A percentile compares a stretch with the other conserved stretches of the same genome.
Conservation (phyloP, 495 filamentous ascomycete species). For the Neurospora tetrasperma region DNA sequence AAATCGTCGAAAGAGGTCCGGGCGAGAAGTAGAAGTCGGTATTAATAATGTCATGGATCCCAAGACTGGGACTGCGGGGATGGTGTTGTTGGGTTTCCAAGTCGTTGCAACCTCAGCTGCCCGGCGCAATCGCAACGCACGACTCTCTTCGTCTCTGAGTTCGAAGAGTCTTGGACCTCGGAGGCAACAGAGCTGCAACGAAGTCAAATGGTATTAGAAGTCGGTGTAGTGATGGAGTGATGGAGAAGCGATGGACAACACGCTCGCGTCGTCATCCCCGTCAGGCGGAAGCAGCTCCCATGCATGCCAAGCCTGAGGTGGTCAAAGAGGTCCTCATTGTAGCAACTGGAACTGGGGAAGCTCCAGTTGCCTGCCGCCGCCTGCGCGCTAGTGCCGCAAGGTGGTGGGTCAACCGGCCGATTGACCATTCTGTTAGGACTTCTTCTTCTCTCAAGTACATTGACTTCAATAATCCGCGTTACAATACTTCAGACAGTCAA, state of each 20-base stretch:
- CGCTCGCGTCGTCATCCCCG: neutral
- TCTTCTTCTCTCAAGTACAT: accelerated
- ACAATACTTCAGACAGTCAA: neutral
- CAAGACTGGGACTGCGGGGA: too few species aligned
- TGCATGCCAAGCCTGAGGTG: neutral
- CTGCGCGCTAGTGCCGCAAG: neutral
- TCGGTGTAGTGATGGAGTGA: neutral
- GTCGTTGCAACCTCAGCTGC: neutral
- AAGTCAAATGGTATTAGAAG: neutral
- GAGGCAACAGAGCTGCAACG: too few species aligned
- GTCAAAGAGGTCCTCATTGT: neutral
- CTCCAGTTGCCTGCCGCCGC: neutral
- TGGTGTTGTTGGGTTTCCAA: neutral
- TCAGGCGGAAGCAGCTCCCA: neutral
- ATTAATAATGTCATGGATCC: too few species aligned
- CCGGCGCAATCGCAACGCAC: neutral
- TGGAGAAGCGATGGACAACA: neutral
- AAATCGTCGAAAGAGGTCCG: too few species aligned
- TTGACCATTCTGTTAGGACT: neutral
- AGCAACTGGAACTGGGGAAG: neutral
- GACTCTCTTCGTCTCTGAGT: neutral
- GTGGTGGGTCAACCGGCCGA: neutral
- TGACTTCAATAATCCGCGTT: neutral
- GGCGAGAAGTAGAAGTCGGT: too few species aligned
- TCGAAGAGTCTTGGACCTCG: too few species aligned